A percentile compares a stretch with the other conserved stretches of the same genome.
These are phyloP conservation scores for Solanum tarijense DNA, from an alignment of 257 asterid species.

Conservation along the genomic window DNA sequence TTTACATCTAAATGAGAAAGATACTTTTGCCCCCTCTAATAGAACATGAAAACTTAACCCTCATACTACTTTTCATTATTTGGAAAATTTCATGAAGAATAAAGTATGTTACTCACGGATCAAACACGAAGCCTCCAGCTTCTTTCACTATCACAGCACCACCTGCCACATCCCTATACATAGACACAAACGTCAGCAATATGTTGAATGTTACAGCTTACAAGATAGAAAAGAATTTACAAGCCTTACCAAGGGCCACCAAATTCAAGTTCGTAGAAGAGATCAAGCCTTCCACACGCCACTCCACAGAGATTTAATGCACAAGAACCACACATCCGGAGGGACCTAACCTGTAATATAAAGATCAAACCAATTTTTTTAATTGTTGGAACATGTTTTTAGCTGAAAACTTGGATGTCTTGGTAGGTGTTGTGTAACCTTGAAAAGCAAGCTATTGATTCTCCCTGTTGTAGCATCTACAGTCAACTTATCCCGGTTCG, in stretches of 20 bases:
- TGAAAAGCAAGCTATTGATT: slow-evolving; percentile 64
- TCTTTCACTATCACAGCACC: slow-evolving; percentile 77
- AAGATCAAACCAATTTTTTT: background rate
- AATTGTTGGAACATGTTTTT: background rate
- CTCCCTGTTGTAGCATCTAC: slow-evolving; percentile 58
- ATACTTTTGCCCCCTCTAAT: background rate
- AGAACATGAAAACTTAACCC: background rate
- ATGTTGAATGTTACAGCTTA: background rate
- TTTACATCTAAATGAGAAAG: background rate
- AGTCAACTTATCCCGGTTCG: slow-evolving; percentile 60
- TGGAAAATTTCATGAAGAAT: background rate
- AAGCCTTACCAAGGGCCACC: slow-evolving; percentile 76
- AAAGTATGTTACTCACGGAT: slow-evolving; percentile 50
- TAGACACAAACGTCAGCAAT: slow-evolving; percentile 1
- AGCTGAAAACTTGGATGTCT: background rate
- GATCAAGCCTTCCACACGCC: slow-evolving; percentile 82
- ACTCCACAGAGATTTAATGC: slow-evolving; percentile 82
- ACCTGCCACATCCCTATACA: slow-evolving; percentile 75
- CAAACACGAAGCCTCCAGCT: slow-evolving; percentile 76
- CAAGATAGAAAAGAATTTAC: background rate
- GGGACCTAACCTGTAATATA: slow-evolving; percentile 59
- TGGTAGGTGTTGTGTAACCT: slow-evolving; percentile 26
- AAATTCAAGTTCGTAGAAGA: slow-evolving; percentile 63
- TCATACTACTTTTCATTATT: background rate
- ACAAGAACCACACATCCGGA: slow-evolving; percentile 86